Evolutionary conservation across 2,329 filamentous ascomycete species (phyloP).

Genomic region (Cercospora sp.): DNA sequence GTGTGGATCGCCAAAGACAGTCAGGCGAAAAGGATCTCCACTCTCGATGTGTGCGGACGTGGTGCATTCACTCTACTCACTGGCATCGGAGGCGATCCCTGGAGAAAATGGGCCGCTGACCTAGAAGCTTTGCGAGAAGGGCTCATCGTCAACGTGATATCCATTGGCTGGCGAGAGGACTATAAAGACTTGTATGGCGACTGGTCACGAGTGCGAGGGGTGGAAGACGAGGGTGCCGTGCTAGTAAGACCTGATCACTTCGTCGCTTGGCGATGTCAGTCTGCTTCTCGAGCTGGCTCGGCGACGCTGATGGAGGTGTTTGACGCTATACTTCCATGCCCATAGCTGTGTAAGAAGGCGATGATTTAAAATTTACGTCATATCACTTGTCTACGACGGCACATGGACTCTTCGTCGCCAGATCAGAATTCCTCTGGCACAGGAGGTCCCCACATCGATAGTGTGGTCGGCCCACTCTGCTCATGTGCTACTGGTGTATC

Average conservation of each 20-base stretch:
- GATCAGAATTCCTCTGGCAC: conserved; percentile 27
- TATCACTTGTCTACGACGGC: too few relatives aligned
- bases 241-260: conserved; percentile 59
- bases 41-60: conserved; percentile 59
- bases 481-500: conserved; percentile 45
- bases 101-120: conserved; percentile 52
- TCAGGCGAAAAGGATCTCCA: conserved; percentile 52
- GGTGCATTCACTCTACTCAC: conserved; percentile 44
- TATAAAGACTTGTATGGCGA: conserved; percentile 61
- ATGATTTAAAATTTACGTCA: too few relatives aligned
- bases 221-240: conserved; percentile 58
- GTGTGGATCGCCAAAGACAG: conserved; percentile 57
- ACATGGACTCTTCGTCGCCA: background rate
- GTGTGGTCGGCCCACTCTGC: conserved; percentile 38
- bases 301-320: background rate
- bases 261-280: conserved; percentile 48
- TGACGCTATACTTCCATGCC: background rate
- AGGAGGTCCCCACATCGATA: conserved; percentile 38
- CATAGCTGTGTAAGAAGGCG: background rate
- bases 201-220: conserved; percentile 53
- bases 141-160: conserved; percentile 48
- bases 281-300: background rate
- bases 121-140: conserved; percentile 35
- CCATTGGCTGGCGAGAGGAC: conserved; percentile 41
- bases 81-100: conserved; percentile 55